Evolutionary conservation across 106 monocot genomes (phyloP), one percentile per base, ranked within the genome.

Genomic region (Dioscorea dumetorum): DNA sequence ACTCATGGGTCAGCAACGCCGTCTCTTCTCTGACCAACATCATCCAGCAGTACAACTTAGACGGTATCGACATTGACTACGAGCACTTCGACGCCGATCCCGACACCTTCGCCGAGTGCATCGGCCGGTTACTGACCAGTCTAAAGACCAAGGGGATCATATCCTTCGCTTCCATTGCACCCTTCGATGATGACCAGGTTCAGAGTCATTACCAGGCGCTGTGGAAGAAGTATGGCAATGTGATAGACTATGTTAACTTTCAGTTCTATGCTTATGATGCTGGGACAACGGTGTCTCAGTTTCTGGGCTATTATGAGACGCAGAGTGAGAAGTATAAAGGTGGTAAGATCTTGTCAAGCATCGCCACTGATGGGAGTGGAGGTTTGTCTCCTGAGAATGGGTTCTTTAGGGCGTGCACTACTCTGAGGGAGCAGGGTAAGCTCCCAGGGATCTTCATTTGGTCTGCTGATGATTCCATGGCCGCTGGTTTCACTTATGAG

Each of bases 171-270:
- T 54, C 54, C 7, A 79, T 79, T 24, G 79, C 80, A 41, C 80
- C 80, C 4, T 80, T 21, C 51, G 71, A 70, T 1, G 64, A 24
- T 41, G 41, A 41, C 5, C 41, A 41, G 2, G 68, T 79, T 12
- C 68, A 71, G 20, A 60, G 16, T 12, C 48, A 67, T 51, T 80
- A 80, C 66, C 14, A 53, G n/a, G 60, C 75, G 8, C 49, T 79
- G 49, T 79, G 79, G 79, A 20, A 22, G 15, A 58, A 69, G 14
- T 74, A 79, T 19, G 34, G 62, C 3, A 12, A 50, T 18, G 62
- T 72, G 15, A 81, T 85, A 62, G 81, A 85, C 74, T 81, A 72
- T 17, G 81, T 85, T 20, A 85, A 85, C 64, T 85, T 78, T 67
- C 85, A 85, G 58, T 86, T 86, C 82, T 82, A 86, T 9, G 78